These are phyloP conservation scores for Arctium minus DNA, from an alignment of 129 eudicot genomes.

Conservation along the genomic window DNA sequence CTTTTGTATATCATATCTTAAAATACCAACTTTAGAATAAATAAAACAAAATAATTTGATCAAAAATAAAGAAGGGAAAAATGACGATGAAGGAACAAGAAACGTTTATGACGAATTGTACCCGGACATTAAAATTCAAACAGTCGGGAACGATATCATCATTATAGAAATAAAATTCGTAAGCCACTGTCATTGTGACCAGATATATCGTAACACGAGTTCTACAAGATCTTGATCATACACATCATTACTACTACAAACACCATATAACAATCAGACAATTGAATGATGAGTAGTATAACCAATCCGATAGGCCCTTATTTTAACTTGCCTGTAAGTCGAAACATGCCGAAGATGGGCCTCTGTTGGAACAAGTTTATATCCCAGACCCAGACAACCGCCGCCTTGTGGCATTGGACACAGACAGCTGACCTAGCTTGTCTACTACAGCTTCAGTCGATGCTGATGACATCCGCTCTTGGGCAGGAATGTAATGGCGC, in stretches of 20 bases:
- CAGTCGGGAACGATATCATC: neutral
- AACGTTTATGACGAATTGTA: too few species aligned
- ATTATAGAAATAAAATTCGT: neutral
- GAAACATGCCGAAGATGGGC: neutral
- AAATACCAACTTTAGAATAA: too few species aligned
- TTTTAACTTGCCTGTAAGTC: constrained; percentile 7
- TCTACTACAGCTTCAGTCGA: constrained; percentile 39
- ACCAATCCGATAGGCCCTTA: neutral
- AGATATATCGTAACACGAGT: neutral
- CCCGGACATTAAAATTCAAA: too few species aligned
- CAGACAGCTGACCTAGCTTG: constrained; percentile 76
- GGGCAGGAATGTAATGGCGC: constrained; percentile 64
- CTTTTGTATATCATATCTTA: too few species aligned
- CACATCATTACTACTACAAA: constrained; percentile 12
- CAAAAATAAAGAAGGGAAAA: too few species aligned
- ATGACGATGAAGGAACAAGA: too few species aligned
- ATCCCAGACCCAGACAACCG: constrained; percentile 75
- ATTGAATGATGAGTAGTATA: constrained; percentile 3
- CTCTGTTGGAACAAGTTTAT: constrained; percentile 6
- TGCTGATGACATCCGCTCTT: constrained; percentile 50
- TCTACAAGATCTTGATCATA: constrained; percentile 8
- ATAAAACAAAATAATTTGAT: too few species aligned
- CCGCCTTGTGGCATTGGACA: constrained; percentile 91
- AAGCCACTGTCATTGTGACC: neutral
- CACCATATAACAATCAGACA: constrained; percentile 10